Evolutionary conservation across 1,284 basidiomycete genomes (phyloP).

Genomic region (Kwoniella shivajii): DNA sequence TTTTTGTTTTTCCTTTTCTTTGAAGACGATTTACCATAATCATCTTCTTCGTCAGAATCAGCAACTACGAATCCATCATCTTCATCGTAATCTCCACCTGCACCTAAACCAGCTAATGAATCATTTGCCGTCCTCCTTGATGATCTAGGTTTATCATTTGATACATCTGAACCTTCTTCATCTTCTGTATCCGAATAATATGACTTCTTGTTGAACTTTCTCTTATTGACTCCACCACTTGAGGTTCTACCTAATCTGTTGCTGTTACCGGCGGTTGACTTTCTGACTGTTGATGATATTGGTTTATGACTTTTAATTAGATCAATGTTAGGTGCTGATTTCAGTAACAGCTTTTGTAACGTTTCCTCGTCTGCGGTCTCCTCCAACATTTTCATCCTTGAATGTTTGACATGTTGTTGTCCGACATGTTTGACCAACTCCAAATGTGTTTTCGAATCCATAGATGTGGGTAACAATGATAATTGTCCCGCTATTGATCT

Average conservation of each 20-base stretch:
- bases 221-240: slow-evolving; percentile 3
- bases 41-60: slow-evolving; percentile 39
- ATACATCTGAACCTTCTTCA: slow-evolving; percentile 7
- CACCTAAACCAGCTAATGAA: not conserved
- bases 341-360: slow-evolving; percentile 32
- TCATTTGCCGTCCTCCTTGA: not conserved
- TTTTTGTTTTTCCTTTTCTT: slow-evolving; percentile 12
- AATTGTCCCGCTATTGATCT: slow-evolving; percentile 45
- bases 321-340: slow-evolving; percentile 25
- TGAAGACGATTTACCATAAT: slow-evolving; percentile 15
- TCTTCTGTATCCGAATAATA: slow-evolving; percentile 16
- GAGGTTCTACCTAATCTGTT: slow-evolving; percentile 4
- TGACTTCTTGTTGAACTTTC: slow-evolving; percentile 12
- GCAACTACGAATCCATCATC: slow-evolving; percentile 53
- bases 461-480: slow-evolving; percentile 43
- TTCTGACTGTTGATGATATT: slow-evolving; percentile 2
- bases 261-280: not conserved
- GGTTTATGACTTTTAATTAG: slow-evolving; percentile 3
- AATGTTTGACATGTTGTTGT: slow-evolving; percentile 49
- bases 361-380: slow-evolving; percentile 36
- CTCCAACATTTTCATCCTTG: slow-evolving; percentile 47
- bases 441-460: slow-evolving; percentile 47
- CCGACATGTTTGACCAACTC: slow-evolving; percentile 50
- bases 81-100: slow-evolving; percentile 40
- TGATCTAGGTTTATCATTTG: slow-evolving; percentile 1